Evolutionary conservation across 192 early-diverging fungal species (phyloP).

Genomic region (Jimgerdemannia flammicorona): DNA sequence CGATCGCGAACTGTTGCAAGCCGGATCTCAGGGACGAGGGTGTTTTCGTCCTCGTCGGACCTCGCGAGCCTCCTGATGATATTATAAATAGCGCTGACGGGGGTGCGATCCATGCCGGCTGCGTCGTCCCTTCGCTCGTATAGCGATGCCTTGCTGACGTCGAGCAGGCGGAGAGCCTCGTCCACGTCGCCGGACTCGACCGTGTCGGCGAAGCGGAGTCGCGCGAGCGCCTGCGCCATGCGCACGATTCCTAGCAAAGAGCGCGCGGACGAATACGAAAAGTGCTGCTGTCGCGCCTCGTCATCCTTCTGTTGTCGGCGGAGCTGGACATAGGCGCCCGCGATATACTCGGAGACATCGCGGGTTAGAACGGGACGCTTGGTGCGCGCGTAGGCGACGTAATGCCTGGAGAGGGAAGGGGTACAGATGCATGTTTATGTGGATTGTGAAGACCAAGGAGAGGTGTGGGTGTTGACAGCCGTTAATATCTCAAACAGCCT

Average conservation of each 20-base stretch:
- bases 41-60: constrained; percentile 50
- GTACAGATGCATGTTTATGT: not conserved
- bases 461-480: not conserved
- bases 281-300: constrained; percentile 50
- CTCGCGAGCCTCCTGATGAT: constrained; percentile 65
- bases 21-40: constrained; percentile 27
- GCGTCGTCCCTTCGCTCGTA: constrained; percentile 45
- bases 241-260: constrained; percentile 93
- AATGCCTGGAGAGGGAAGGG: constrained; percentile 58
- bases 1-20: constrained; percentile 64
- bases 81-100: constrained; percentile 66
- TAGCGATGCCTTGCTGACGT: constrained; percentile 87
- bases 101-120: constrained; percentile 42
- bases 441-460: not conserved
- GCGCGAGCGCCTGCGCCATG: constrained; percentile 88
- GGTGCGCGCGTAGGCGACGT: constrained; percentile 76
- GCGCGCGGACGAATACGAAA: constrained; percentile 80
- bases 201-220: constrained; percentile 72
- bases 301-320: constrained; percentile 62
- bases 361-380: constrained; percentile 70
- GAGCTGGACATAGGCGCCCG: constrained; percentile 85
- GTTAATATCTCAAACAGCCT: not conserved
- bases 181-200: constrained; percentile 84
- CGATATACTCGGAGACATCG: constrained; percentile 81
- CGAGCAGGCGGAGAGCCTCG: constrained; percentile 86